Evolutionary conservation across 108 stramenopile species (phyloP).

Genomic region (Mediolabrus comicus): DNA sequence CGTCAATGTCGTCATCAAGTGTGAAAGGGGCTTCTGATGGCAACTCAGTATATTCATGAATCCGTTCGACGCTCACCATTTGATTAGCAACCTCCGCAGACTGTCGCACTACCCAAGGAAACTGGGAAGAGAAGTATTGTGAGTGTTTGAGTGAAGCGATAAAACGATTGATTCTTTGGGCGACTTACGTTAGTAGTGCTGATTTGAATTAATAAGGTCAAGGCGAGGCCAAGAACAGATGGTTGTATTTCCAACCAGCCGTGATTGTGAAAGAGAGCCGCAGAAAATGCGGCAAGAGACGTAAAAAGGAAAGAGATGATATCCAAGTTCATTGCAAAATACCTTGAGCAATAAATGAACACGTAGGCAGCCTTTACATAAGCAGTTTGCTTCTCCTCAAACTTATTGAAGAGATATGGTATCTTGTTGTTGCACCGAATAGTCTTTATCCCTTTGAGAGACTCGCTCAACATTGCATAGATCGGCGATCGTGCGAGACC

Average conservation of each 20-base stretch:
- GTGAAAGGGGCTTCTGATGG: slow-evolving; percentile 67
- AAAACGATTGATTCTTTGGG: too few species aligned
- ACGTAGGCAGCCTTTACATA: slow-evolving; percentile 71
- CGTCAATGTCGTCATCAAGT: slow-evolving; percentile 45
- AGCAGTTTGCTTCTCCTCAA: slow-evolving; percentile 27
- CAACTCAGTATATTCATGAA: slow-evolving; percentile 65
- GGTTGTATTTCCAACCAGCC: slow-evolving; percentile 72
- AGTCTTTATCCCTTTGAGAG: slow-evolving; percentile 53
- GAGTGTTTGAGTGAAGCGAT: too few species aligned
- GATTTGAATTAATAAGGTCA: slow-evolving; percentile 72
- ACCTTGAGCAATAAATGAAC: slow-evolving; percentile 78
- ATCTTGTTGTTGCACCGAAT: slow-evolving; percentile 43
- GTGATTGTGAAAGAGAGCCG: slow-evolving; percentile 65
- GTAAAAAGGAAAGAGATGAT: slow-evolving; percentile 67
- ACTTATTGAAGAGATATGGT: slow-evolving; percentile 18
- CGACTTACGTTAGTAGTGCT: slow-evolving; percentile 5
- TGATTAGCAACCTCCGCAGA: slow-evolving; percentile 90
- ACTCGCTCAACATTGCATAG: slow-evolving; percentile 42
- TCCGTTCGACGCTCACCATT: slow-evolving; percentile 90
- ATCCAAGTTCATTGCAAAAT: slow-evolving; percentile 93
- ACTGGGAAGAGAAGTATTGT: too few species aligned
- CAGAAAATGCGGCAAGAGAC: slow-evolving; percentile 68
- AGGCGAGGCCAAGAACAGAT: slow-evolving; percentile 68
- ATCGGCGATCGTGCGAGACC: slow-evolving; percentile 32
- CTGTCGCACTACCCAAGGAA: slow-evolving; percentile 82